Conservation (phyloP, 441 rosid genomes). For the Euphorbia celastroides region DNA sequence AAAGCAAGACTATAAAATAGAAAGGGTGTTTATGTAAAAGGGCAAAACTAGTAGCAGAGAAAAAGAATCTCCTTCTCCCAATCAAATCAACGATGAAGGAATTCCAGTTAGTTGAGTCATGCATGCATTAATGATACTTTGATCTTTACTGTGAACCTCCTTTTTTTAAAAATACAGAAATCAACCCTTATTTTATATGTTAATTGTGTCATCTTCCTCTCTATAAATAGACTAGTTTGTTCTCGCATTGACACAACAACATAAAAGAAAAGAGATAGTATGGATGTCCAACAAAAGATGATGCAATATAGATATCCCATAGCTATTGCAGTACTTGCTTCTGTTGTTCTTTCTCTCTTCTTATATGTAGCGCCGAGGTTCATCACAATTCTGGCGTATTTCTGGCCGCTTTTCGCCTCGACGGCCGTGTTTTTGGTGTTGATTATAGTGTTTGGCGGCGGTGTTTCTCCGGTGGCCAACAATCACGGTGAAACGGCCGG, state of each 20-base stretch:
- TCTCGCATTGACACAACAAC: background rate
- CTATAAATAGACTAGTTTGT: background rate
- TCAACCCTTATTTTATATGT: background rate
- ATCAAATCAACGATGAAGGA: conserved; percentile 1
- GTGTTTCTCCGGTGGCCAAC: conserved; percentile 12
- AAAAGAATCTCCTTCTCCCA: conserved; percentile 12
- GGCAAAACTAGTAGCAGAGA: background rate
- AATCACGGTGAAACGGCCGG: conserved; percentile 16
- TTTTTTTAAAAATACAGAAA: background rate
- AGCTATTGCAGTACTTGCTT: conserved; percentile 20
- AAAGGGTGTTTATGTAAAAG: conserved; percentile 9
- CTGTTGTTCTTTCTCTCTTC: conserved; percentile 15
- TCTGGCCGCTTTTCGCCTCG: conserved; percentile 88
- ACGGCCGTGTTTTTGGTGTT: conserved; percentile 46
- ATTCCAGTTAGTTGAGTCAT: background rate
- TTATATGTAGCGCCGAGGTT: conserved; percentile 50
- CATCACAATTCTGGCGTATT: conserved; percentile 45
- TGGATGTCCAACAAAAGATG: conserved; percentile 47
- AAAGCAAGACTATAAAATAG: background rate
- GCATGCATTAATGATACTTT: background rate
- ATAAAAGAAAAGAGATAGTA: conserved; percentile 4
- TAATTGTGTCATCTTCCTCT: background rate
- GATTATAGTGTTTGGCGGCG: conserved; percentile 18
- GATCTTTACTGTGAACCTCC: background rate
- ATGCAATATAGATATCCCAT: conserved; percentile 52